A percentile compares a stretch with the other conserved stretches of the same genome.
Conservation (phyloP, 2,329 filamentous ascomycete species). For the Talaromyces sp. region DNA sequence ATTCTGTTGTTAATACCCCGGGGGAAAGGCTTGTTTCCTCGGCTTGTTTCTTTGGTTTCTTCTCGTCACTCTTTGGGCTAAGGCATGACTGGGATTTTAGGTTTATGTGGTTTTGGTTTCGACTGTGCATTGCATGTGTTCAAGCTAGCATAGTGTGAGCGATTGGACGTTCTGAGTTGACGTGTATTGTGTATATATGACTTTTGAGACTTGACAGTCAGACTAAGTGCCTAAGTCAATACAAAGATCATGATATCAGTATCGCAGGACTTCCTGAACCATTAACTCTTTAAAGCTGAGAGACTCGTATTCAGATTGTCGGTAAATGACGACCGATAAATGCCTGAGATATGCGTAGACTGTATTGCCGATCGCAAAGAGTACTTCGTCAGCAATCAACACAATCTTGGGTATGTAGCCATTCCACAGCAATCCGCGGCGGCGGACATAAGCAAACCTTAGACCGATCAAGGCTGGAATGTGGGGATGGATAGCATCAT, state of each 20-base stretch:
- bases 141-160: conserved; percentile 6
- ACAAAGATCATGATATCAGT: neutral
- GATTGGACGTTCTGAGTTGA: conserved; percentile 2
- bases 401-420: too few relatives aligned
- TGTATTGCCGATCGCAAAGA: neutral
- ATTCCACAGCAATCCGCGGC: neutral
- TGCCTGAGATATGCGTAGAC: neutral
- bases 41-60: neutral
- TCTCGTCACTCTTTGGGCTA: neutral
- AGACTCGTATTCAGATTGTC: neutral
- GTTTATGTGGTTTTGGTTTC: neutral
- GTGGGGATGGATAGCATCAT: neutral
- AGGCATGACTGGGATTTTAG: neutral
- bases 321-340: neutral
- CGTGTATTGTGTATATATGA: neutral
- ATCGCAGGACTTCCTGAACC: neutral
- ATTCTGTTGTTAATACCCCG: conserved; percentile 1
- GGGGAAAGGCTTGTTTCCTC: neutral
- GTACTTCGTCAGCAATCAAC: neutral
- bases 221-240: neutral
- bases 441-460: neutral
- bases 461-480: neutral
- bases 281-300: neutral
- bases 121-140: conserved; percentile 7
- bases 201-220: neutral